Evolutionary conservation across 805 yeast species (phyloP).

Genomic region (Candida maris): DNA sequence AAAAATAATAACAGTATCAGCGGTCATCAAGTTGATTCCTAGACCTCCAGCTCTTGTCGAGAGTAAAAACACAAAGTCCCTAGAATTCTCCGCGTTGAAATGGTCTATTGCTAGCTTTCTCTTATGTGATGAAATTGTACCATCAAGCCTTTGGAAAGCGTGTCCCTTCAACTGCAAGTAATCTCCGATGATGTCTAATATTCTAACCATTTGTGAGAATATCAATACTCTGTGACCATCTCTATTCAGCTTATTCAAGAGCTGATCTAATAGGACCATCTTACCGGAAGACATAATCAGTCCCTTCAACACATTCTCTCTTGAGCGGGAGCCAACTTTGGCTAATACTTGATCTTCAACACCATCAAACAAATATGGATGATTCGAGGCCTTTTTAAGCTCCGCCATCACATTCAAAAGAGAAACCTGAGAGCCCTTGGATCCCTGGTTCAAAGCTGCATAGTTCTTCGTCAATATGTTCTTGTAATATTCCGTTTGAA

Average conservation of each 20-base stretch:
- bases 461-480: slow-evolving; percentile 91
- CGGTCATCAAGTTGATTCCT: slow-evolving; percentile 98
- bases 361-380: slow-evolving; percentile 90
- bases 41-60: slow-evolving; percentile 99
- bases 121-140: slow-evolving; percentile 92
- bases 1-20: slow-evolving; percentile 96
- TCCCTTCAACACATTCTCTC: slow-evolving; percentile 84
- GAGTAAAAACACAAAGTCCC: slow-evolving; percentile 83
- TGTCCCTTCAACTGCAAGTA: slow-evolving; percentile 83
- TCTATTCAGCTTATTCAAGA: slow-evolving; percentile 74
- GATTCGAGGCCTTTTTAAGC: slow-evolving; percentile 93
- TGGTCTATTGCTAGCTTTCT: slow-evolving; percentile 95
- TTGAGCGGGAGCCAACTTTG: slow-evolving; percentile 54
- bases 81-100: slow-evolving; percentile 89
- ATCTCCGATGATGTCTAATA: slow-evolving; percentile 93
- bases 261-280: slow-evolving; percentile 92
- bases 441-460: slow-evolving; percentile 83
- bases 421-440: slow-evolving; percentile 76
- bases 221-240: slow-evolving; percentile 97
- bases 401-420: slow-evolving; percentile 91
- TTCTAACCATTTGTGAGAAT: slow-evolving; percentile 96
- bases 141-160: slow-evolving; percentile 90
- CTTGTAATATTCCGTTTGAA: slow-evolving; percentile 92
- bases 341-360: slow-evolving; percentile 82
- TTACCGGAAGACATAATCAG: slow-evolving; percentile 97